Percentiles rank a stretch among this genome's conserved stretches.
Conservation (phyloP, 805 yeast genomes). For the Yarrowia porcina region DNA sequence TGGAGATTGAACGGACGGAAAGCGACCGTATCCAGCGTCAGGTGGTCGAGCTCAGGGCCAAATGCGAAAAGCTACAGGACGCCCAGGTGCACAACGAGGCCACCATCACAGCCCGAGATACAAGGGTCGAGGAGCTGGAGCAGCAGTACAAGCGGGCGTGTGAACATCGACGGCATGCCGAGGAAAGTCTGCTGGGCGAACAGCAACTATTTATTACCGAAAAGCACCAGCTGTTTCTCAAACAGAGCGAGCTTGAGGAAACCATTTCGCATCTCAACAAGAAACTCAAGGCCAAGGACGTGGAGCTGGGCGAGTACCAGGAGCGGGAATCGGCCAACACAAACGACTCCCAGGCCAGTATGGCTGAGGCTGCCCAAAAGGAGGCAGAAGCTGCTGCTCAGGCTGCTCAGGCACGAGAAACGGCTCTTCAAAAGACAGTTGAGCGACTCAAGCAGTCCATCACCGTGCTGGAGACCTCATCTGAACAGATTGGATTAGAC, state of each 20-base stretch:
- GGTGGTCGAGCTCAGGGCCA: conserved; percentile 1
- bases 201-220: conserved; percentile 25
- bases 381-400: not conserved
- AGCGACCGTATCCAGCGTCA: conserved; percentile 15
- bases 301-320: conserved; percentile 9
- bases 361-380: not conserved
- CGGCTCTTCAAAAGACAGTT: conserved; percentile 23
- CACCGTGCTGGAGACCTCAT: conserved; percentile 33
- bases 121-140: conserved; percentile 12
- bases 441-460: conserved; percentile 31
- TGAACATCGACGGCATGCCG: conserved; percentile 9
- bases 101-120: conserved; percentile 1
- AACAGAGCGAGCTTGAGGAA: conserved; percentile 10
- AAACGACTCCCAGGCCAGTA: conserved; percentile 5
- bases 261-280: not conserved
- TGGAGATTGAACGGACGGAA: conserved; percentile 23
- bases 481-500: conserved; percentile 36
- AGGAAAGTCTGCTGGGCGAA: conserved; percentile 18
- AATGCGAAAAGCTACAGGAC: conserved; percentile 19
- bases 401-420: conserved; percentile 17
- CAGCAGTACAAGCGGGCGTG: conserved; percentile 17
- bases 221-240: conserved; percentile 19
- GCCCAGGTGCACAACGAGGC: conserved; percentile 17
- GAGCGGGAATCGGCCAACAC: not conserved
- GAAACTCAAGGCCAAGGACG: conserved; percentile 17